Conservation (phyloP, 2,329 filamentous ascomycete genomes). For the Sordariomycetes sp. region DNA sequence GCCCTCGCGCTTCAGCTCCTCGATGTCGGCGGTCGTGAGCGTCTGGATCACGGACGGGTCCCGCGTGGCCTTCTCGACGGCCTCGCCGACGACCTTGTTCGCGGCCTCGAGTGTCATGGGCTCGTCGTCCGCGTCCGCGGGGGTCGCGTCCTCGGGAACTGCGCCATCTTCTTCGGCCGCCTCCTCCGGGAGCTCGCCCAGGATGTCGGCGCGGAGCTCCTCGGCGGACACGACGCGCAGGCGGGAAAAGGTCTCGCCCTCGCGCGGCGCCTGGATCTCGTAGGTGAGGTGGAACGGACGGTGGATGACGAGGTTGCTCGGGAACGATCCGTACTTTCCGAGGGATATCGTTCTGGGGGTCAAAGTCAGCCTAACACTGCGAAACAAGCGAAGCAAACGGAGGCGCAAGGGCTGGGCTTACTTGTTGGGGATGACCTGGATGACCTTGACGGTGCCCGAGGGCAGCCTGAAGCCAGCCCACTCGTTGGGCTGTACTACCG, state of each 20-base stretch:
- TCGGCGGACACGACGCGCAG: conserved; percentile 69
- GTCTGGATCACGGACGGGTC: conserved; percentile 61
- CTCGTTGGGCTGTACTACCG: conserved; percentile 41
- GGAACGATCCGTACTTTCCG: conserved; percentile 87
- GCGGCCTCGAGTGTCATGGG: conserved; percentile 10
- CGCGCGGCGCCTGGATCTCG: conserved; percentile 66
- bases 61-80: neutral
- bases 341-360: conserved; percentile 65
- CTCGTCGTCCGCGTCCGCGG: conserved; percentile 12
- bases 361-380: conserved; percentile 12
- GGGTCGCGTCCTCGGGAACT: conserved; percentile 17
- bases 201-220: conserved; percentile 75
- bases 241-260: conserved; percentile 53
- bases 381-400: conserved; percentile 9
- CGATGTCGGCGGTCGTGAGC: conserved; percentile 64
- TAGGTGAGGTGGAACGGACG: conserved; percentile 87
- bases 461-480: conserved; percentile 52
- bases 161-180: conserved; percentile 23
- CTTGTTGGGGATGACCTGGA: conserved; percentile 52
- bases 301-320: conserved; percentile 80
- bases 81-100: neutral
- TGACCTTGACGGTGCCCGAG: conserved; percentile 43
- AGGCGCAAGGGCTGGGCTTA: conserved; percentile 17
- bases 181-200: conserved; percentile 29
- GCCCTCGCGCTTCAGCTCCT: conserved; percentile 62